phyloP scores from a whole-genome alignment of 441 rosid species.

The Populus hybrid region DNA sequence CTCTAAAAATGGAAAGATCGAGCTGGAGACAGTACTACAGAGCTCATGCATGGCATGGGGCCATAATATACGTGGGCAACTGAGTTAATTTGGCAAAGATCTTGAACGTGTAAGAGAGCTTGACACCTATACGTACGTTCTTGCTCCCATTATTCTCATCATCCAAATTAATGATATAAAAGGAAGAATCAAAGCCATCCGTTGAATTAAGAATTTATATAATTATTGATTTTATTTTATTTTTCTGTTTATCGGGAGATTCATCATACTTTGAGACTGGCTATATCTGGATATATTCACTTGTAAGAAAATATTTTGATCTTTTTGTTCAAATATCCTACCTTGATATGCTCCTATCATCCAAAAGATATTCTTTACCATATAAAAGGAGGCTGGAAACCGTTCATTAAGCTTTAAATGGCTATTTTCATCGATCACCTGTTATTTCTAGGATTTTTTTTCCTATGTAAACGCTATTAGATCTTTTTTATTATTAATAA shows the following conservation, averaged over 20 bases:
- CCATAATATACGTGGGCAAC: not conserved
- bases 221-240: not conserved
- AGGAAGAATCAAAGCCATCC: not conserved
- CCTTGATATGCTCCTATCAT: not conserved
- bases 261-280: not conserved
- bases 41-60: constrained; percentile 5
- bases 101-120: not conserved
- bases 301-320: not conserved
- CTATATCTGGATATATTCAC: too few species aligned
- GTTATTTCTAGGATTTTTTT: too few species aligned
- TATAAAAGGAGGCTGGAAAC: not conserved
- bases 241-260: too few species aligned
- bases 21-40: not conserved
- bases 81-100: not conserved
- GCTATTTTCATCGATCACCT: too few species aligned
- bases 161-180: not conserved
- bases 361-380: not conserved
- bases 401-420: too few species aligned
- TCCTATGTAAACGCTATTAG: too few species aligned
- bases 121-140: not conserved
- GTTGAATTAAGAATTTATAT: not conserved
- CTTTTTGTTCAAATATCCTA: not conserved
- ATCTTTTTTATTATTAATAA: too few species aligned
- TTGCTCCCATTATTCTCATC: not conserved
- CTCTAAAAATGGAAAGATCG: not conserved